phyloP scores from a whole-genome alignment of 208 protist genomes.

The Entamoeba invadens region DNA sequence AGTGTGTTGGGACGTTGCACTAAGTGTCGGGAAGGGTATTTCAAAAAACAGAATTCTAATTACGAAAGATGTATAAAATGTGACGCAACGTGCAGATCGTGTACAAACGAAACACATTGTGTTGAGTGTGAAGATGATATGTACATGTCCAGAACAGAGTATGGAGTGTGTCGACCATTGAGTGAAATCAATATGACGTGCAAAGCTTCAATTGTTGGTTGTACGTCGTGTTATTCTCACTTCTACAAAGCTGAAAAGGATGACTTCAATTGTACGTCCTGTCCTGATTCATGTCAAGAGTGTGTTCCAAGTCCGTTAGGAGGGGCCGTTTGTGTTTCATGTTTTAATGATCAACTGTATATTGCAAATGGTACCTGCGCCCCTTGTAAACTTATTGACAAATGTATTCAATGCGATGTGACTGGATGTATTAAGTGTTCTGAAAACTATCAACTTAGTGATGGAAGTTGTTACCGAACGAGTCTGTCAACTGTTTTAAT shows the following conservation, averaged over 20 bases:
- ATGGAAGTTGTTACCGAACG: neutral
- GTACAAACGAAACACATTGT: neutral
- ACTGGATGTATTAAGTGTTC: neutral
- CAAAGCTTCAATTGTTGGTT: neutral
- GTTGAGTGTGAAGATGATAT: neutral
- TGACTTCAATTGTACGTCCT: neutral
- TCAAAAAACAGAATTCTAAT: no score
- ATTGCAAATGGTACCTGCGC: neutral
- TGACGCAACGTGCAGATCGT: neutral
- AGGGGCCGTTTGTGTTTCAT: neutral
- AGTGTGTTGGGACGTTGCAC: neutral
- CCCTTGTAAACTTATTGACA: neutral
- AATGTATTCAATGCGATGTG: neutral
- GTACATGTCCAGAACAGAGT: neutral
- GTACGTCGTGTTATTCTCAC: neutral
- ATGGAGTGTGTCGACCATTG: neutral
- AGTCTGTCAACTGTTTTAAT: neutral
- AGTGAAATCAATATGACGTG: neutral
- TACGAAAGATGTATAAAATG: neutral
- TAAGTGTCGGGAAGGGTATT: no score
- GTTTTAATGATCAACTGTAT: neutral
- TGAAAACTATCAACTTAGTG: neutral
- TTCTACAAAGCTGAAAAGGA: neutral
- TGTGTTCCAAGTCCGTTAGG: neutral
- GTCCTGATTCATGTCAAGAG: neutral